Conservation (phyloP, 768 basidiomycete species). For the Hemileccinum impolitum region DNA sequence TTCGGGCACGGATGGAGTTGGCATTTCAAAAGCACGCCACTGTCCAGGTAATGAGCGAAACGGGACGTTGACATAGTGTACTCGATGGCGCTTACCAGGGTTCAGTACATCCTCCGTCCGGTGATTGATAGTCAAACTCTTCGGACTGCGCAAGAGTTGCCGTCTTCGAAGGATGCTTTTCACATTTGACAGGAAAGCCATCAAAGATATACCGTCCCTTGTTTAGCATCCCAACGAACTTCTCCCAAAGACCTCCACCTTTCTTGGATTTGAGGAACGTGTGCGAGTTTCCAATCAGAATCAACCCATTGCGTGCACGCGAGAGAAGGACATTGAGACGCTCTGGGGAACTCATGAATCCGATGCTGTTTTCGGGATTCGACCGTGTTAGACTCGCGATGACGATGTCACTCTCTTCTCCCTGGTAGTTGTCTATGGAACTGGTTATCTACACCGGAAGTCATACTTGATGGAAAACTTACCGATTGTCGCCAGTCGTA, state of each 20-base stretch:
- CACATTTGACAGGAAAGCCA: slow-evolving; percentile 61
- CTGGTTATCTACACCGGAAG: neutral
- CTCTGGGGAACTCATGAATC: slow-evolving; percentile 70
- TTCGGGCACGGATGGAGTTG: slow-evolving; percentile 49
- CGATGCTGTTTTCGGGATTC: slow-evolving; percentile 54
- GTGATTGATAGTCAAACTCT: slow-evolving; percentile 52
- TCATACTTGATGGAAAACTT: slow-evolving; percentile 4
- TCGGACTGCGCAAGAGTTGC: slow-evolving; percentile 35
- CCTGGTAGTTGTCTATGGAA: slow-evolving; percentile 67
- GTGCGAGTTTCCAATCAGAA: slow-evolving; percentile 63
- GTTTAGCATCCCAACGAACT: slow-evolving; percentile 44
- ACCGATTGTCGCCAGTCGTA: slow-evolving; percentile 71
- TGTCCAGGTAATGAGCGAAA: slow-evolving; percentile 1
- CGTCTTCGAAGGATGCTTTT: slow-evolving; percentile 46
- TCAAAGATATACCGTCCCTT: slow-evolving; percentile 45
- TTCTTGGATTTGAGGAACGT: slow-evolving; percentile 57
- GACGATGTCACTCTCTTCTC: slow-evolving; percentile 71
- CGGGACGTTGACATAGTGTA: too few species aligned
- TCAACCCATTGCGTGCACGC: slow-evolving; percentile 59
- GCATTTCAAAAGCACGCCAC: slow-evolving; percentile 15
- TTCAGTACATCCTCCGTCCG: slow-evolving; percentile 62
- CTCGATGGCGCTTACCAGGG: slow-evolving; percentile 46
- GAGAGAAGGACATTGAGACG: slow-evolving; percentile 73
- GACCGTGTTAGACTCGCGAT: slow-evolving; percentile 61
- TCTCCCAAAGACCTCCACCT: slow-evolving; percentile 50